These are phyloP conservation scores for Phenoliferia sp. DNA, from an alignment of 1,284 basidiomycete species.

Conservation along the genomic window DNA sequence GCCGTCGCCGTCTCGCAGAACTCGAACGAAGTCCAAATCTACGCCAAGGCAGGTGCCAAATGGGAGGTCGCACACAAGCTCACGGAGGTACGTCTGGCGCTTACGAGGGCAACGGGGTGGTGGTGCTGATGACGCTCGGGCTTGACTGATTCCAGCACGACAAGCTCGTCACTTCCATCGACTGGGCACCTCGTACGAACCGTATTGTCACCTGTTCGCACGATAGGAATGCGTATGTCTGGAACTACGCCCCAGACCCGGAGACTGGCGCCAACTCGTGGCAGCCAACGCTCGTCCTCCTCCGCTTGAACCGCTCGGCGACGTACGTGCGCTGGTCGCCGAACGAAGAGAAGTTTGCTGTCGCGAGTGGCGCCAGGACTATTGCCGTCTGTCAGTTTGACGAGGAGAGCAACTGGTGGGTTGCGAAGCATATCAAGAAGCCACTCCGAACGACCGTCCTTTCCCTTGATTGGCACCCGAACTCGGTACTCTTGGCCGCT, in stretches of 20 bases:
- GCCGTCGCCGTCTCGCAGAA: constrained; percentile 91
- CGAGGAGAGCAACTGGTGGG: constrained; percentile 99
- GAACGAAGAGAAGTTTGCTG: constrained; percentile 97
- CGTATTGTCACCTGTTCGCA: constrained; percentile 97
- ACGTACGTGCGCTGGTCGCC: constrained; percentile 96
- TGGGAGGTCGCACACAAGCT: constrained; percentile 79
- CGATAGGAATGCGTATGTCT: constrained; percentile 98
- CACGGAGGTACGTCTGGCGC: constrained; percentile 62
- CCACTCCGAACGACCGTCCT: constrained; percentile 90
- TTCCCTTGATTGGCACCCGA: constrained; percentile 94
- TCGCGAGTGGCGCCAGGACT: constrained; percentile 90
- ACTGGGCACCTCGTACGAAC: constrained; percentile 96
- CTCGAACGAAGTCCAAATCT: constrained; percentile 82
- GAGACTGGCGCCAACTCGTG: constrained; percentile 65
- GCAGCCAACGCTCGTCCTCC: constrained; percentile 95
- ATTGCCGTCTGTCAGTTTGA: constrained; percentile 94
- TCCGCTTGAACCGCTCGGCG: constrained; percentile 92
- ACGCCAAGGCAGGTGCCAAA: constrained; percentile 55
- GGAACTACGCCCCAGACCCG: constrained; percentile 74
- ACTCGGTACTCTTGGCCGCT: constrained; percentile 89
- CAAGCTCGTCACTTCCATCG: constrained; percentile 95
- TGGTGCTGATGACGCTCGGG: constrained; percentile 4
- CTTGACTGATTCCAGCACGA: constrained; percentile 67
- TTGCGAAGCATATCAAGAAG: constrained; percentile 94
- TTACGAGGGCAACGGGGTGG: neutral